Evolutionary conservation across 495 filamentous ascomycete genomes (phyloP).

Genomic region (Massariosphaeria phaeospora): DNA sequence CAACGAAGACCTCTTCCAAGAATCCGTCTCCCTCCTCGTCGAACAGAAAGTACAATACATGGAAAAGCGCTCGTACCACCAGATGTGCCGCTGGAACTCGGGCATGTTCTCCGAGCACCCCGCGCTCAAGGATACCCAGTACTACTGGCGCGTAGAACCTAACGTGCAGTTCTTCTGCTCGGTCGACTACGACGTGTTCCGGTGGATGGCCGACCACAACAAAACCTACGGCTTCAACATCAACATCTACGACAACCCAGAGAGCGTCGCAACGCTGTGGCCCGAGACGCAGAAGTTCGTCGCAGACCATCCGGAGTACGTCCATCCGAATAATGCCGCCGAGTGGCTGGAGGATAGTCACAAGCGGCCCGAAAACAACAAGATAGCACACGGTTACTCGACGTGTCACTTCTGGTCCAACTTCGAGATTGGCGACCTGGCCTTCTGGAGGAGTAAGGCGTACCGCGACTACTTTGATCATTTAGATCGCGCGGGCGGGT

Average conservation of each 20-base stretch:
- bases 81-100: conserved; percentile 99
- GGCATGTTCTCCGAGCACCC: conserved; percentile 97
- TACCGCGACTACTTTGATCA: conserved; percentile 98
- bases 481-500: conserved; percentile 87
- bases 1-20: conserved; percentile 74
- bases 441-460: conserved; percentile 84
- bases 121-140: conserved; percentile 71
- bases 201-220: conserved; percentile 94
- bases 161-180: conserved; percentile 99
- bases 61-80: conserved; percentile 82
- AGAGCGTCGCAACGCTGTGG: conserved; percentile 87
- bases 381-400: conserved; percentile 81
- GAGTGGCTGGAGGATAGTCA: conserved; percentile 77
- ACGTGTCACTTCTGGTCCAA: conserved; percentile 99
- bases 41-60: conserved; percentile 88
- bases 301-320: conserved; percentile 68
- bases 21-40: conserved; percentile 75
- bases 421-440: conserved; percentile 95
- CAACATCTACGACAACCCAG: conserved; percentile 87
- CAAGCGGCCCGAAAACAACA: conserved; percentile 72
- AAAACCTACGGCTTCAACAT: conserved; percentile 99
- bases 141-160: conserved; percentile 99
- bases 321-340: conserved; percentile 79
- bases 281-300: conserved; percentile 88
- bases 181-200: conserved; percentile 97